phyloP scores from a whole-genome alignment of 2,329 filamentous ascomycete genomes.

The Stemphylium beticola region DNA sequence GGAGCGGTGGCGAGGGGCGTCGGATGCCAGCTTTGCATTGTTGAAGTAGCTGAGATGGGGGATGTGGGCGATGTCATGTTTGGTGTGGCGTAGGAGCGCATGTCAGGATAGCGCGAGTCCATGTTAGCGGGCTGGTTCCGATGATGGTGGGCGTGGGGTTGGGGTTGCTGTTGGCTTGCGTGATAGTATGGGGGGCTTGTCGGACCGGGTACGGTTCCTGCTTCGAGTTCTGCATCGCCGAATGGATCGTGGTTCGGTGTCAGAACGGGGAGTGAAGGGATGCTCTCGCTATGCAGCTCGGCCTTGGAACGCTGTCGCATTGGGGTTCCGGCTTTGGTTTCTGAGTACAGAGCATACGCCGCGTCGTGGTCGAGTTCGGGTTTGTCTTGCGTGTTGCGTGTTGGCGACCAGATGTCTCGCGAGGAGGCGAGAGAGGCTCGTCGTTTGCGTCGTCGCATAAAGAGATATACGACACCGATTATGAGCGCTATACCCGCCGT shows the following conservation, averaged over 20 bases:
- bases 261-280: not conserved
- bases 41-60: not conserved
- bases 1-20: not conserved
- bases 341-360: not conserved
- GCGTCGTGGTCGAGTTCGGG: not conserved
- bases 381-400: not conserved
- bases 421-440: not conserved
- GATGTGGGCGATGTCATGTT: not conserved
- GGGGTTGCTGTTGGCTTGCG: no score
- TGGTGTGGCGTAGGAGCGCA: not conserved
- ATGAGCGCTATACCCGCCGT: constrained; percentile 12
- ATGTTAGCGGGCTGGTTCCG: not conserved
- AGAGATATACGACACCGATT: constrained; percentile 13
- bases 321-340: not conserved
- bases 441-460: constrained; percentile 16
- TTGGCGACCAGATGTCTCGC: constrained; percentile 1
- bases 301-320: not conserved
- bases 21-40: not conserved
- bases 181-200: not conserved
- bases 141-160: no score
- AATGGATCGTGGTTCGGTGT: not conserved
- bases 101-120: not conserved
- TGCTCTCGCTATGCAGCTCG: not conserved
- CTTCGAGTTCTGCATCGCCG: not conserved
- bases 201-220: not conserved